Base-by-base conservation (phyloP, 2,329 filamentous ascomycete genomes). In the Metarhizium guizhouense region DNA sequence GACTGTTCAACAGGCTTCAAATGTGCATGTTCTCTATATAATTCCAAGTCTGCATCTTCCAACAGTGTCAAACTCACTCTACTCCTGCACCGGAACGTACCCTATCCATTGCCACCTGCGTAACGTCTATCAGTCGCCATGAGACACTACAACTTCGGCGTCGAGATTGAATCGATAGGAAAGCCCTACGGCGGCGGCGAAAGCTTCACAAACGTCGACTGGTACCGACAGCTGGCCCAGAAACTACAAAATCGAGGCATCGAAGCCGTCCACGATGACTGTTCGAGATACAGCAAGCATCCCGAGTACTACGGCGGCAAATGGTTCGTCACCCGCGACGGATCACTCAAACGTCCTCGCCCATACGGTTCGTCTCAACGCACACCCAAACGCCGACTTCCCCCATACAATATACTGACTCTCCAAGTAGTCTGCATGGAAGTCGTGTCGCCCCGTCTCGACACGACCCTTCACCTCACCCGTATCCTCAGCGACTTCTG, bases 231-330 rank as follows among this genome's bases (percentile, higher is more conserved):
- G 49, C 65, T 73, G 25, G 70, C 70, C 7, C 66, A 70, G 58
- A 72, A 72, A 57, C 64, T 72, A 20, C 65, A 63, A 11, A 73
- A 72, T 62, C 64, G 70, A 6, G 69, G 68, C 57, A 70, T 73
- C 56, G 59, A 66, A 43, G 70, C 71, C 29, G 66, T 69, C 4
- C 65, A 71, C 58, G 70, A 73, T 54, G 69, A 71, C 59, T 66
- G 67, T 58, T 71, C 68, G 42, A 64, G 62, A 48, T 72, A 72
- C 60, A 70, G 67, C 65, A 73, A 73, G 57, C 71, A 72, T 34
- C 71, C 71, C 2, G 71, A 73, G 59, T 72, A 73, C 60, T 73
- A 73, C 49, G 70, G 69, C 55, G 69, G 69, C 16, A 73, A 73
- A 60, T 73, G 71, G 71, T 73, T 72, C 57, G 69, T 73, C 55